phyloP scores from a whole-genome alignment of 345 rosid species.

The Gossypium rotundifolium region DNA sequence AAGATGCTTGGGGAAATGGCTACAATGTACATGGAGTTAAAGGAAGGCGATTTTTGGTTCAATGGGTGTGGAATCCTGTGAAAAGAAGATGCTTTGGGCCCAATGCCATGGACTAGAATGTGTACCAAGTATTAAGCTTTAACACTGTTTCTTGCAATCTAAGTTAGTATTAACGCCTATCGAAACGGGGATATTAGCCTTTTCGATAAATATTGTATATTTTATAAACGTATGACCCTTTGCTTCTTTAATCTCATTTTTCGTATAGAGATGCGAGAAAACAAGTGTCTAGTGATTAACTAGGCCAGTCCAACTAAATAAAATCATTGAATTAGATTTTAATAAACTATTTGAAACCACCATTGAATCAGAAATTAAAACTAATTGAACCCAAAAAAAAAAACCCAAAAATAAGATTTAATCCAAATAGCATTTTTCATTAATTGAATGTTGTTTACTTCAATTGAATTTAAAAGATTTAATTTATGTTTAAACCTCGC shows the following conservation, averaged over 20 bases:
- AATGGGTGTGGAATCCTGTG: slow-evolving; percentile 57
- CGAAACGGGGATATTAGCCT: background rate
- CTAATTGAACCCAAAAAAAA: too few relatives aligned
- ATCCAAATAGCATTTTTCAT: too few relatives aligned
- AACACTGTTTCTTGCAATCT: too few relatives aligned
- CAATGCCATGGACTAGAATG: slow-evolving; percentile 41
- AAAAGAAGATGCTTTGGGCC: slow-evolving; percentile 58
- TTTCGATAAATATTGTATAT: background rate
- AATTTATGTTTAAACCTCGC: too few relatives aligned
- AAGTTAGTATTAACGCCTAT: too few relatives aligned
- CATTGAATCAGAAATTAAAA: too few relatives aligned
- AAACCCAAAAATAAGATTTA: too few relatives aligned
- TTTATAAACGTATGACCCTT: background rate
- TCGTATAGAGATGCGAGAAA: background rate
- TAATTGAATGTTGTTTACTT: too few relatives aligned
- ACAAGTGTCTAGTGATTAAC: background rate
- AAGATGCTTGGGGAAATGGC: slow-evolving; percentile 45
- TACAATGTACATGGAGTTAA: slow-evolving; percentile 51
- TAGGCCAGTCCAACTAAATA: too few relatives aligned
- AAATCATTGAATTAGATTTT: too few relatives aligned
- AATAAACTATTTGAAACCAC: too few relatives aligned
- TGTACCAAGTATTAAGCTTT: background rate
- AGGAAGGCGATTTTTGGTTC: slow-evolving; percentile 51
- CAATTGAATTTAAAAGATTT: too few relatives aligned
- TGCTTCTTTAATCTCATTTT: background rate